Conservation (phyloP, 78 protist genomes). For the Anaeramoeba flamelloides region DNA sequence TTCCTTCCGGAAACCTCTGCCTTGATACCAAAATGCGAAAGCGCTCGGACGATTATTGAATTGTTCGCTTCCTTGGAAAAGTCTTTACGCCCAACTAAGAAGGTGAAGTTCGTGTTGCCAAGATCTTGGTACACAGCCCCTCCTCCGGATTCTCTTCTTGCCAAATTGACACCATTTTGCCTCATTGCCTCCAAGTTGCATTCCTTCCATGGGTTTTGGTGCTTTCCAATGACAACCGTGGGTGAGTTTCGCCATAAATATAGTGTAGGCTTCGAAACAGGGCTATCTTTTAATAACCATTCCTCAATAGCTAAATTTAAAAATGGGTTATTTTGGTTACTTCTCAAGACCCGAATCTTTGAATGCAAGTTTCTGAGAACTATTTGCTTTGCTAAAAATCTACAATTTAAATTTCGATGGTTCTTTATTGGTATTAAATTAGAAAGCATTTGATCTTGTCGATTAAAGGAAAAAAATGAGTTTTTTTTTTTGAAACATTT, state of each 20-base stretch:
- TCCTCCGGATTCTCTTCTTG: conserved; percentile 27
- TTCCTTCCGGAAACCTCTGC: conserved; percentile 26
- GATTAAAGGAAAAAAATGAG: too few species aligned
- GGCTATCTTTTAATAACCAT: conserved; percentile 29
- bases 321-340: conserved; percentile 10
- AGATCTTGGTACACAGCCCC: conserved; percentile 51
- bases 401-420: too few species aligned
- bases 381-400: too few species aligned
- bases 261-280: conserved; percentile 14
- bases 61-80: neutral
- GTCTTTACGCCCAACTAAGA: conserved; percentile 4
- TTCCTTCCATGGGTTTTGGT: conserved; percentile 52
- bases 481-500: too few species aligned
- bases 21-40: conserved; percentile 13
- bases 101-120: conserved; percentile 24
- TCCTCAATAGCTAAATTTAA: conserved; percentile 60
- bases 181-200: conserved; percentile 42
- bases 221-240: conserved; percentile 52
- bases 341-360: too few species aligned
- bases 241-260: conserved; percentile 54
- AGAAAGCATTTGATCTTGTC: too few species aligned
- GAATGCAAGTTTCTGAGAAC: too few species aligned
- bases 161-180: conserved; percentile 17
- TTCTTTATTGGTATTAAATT: too few species aligned
- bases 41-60: neutral